Evolutionary conservation across 2,329 filamentous ascomycete species (phyloP), one percentile per base, ranked within the genome.

Genomic region (Stachybotrys chlorohalonatus): DNA sequence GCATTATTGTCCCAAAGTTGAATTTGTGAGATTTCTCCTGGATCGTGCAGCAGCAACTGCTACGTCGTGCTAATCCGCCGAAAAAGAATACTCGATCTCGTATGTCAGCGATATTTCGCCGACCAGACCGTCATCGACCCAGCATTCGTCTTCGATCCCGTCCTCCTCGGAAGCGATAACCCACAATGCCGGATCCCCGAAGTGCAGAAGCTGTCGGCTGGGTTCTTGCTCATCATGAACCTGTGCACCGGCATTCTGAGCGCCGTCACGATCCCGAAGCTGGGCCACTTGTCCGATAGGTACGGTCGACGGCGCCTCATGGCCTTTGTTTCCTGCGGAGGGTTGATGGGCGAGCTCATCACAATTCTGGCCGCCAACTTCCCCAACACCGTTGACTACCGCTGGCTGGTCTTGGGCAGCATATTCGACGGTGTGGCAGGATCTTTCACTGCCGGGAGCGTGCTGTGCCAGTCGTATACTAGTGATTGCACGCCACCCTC

Each of bases 401-500:
- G 87, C 54, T 88, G 89, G 81, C 74, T 99, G 24, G 73, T 97
- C 6, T 68, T 93, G 1, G 90, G 90, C 9, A 82, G 85, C 42
- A 76, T 89, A 9, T 76, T 92, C 49, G 94, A 99, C 65, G 94
- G 94, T 5, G 65, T 96, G 6, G 85, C 85, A 9, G 94, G 94
- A 7, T 96, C 92, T 1, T 96, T 96, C 67, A 95, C 91, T 1
- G 83, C 90, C 1, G 87, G 86, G 31, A 87, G 87, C 49, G 75
- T 86, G 17, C 74, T 95, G 55, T 85, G 84, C 24, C 86, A 95
- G 68, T 90, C 93, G 0, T 99, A 97, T 69, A 86, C 89, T 11
- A 86, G 90, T 47, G 94, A 99, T 69, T 96, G 90, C 70, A 93
- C 91, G 0, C 77, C 87, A 5, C 89, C 91, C 0, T 86, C 88